Base-by-base conservation (phyloP, 164 flowering plant genomes). In the Litsea cubeba region DNA sequence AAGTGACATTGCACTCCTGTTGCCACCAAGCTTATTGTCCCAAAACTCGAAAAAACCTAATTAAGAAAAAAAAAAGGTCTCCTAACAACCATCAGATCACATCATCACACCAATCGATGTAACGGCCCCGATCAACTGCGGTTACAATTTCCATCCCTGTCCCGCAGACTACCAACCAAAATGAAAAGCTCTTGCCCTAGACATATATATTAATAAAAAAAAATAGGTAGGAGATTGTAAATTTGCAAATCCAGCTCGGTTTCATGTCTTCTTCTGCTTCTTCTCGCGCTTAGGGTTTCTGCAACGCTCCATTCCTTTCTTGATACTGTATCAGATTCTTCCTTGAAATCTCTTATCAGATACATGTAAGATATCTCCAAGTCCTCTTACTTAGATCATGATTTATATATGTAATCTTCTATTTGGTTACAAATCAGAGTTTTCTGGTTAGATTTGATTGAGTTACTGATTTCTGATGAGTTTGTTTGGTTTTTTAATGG, bases 201-300 rank as follows among this genome's bases (percentile, higher is more conserved):
- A 66, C 28, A 25, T 25, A 25, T 25, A 64, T 11, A 28, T 15
- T 66, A 30, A 66, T 40, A 14, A 14, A 66, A 66, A 66, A 66
- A 17, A 66, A 66, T 3, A 11, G 40, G 32, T 30, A 8, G 18
- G 10, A 66, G 69, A 66, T 18, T 35, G 69, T 32, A 75, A 69
- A 70, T 35, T 75, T 51, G 46, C 68, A 75, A 75, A 75, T 69
- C 77, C 77, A 75, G 77, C 73, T 75, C 62, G 14, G 22, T 14
- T 26, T 63, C 50, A 65, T 57, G 49, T 54, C 77, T 63, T 40
- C 35, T 65, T 71, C 69, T 8, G 17, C 60, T 54, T 54, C n/a
- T 62, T 74, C 71, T 74, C 76, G 32, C 18, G 54, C 76, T 24
- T 75, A 75, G 77, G 77, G 77, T 70, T 70, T 75, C 70, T 35